Base-by-base conservation (phyloP, 2,329 filamentous ascomycete species). In the Epichloe elymi region DNA sequence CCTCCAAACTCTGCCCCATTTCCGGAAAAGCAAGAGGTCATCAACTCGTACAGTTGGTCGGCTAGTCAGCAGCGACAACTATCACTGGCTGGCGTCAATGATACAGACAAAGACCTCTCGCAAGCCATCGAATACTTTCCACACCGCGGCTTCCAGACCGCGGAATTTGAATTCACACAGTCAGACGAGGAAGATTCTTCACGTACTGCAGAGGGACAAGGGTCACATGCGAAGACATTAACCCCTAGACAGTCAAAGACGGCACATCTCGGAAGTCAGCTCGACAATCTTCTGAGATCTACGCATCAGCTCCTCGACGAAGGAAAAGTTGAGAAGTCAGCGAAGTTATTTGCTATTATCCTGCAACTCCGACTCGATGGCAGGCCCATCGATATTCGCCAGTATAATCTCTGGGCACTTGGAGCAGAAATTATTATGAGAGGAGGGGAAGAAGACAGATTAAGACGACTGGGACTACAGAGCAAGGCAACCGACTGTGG, bases 341-440 rank as follows among this genome's bases (percentile, higher is more conserved):
- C 79, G 47, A 75, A 86, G 53, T 85, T 86, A 0, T 91, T 88
- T 74, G 83, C 80, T 1, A 68, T 95, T 56, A 73, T 95, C 35
- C 64, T 89, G 45, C 78, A 84, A 46, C 75, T 80, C 45, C 60
- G 63, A 10, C 62, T 64, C 2, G 47, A 54, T 14, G 59, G 62
- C 30, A 50, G 67, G 46, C 68, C 70, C 6, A 72, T 90, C 19
- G 88, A 95, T 62, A 65, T 91, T 46, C 78, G 88, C 39, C 72
- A 72, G 19, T 75, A 83, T 59, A 77, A 80, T 37, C 76, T 85
- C 56, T 96, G 90, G 91, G 83, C 83, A 14, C 76, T 95, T 43
- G 89, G 88, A 0, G 88, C 87, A 2, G 90, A 95, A 67, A 79
- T 96, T 19, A 68, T 95, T 51, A 80, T 95, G 68, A 78, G 85